Conservation (phyloP, 768 basidiomycete species). For the Leucosporidium scottii region DNA sequence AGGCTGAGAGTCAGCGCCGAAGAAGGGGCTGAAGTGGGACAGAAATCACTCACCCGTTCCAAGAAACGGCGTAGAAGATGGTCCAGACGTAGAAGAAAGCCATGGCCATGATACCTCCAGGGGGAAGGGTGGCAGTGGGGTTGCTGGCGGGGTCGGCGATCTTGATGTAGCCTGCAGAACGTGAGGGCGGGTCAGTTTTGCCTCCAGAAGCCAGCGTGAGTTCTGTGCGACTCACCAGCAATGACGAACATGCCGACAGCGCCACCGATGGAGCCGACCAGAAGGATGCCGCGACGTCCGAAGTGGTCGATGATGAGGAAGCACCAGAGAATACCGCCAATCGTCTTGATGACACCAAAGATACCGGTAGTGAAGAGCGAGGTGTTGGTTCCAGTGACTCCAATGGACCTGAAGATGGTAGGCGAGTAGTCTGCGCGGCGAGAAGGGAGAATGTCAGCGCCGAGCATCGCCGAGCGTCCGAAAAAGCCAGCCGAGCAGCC, state of each 20-base stretch:
- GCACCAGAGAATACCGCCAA: conserved; percentile 43
- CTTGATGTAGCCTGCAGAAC: conserved; percentile 23
- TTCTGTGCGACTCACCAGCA: conserved; percentile 32
- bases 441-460: conserved; percentile 22
- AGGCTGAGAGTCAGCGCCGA: neutral
- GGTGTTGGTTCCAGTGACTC: conserved; percentile 28
- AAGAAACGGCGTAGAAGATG: conserved; percentile 35
- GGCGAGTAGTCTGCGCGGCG: conserved; percentile 45
- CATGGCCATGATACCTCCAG: conserved; percentile 36
- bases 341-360: conserved; percentile 50
- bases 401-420: conserved; percentile 45
- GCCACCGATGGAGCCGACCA: conserved; percentile 47
- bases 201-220: neutral
- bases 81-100: conserved; percentile 39
- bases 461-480: no score
- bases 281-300: conserved; percentile 39
- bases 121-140: conserved; percentile 25
- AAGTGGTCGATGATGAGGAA: conserved; percentile 37
- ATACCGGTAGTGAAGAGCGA: conserved; percentile 43
- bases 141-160: conserved; percentile 14
- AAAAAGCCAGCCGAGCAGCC: conserved; percentile 41
- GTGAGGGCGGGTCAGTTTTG: conserved; percentile 36
- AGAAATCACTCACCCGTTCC: conserved; percentile 15
- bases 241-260: conserved; percentile 49
- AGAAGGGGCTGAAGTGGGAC: no score